Base-by-base conservation (phyloP, 805 yeast species). In the Ogataea naganishii region DNA sequence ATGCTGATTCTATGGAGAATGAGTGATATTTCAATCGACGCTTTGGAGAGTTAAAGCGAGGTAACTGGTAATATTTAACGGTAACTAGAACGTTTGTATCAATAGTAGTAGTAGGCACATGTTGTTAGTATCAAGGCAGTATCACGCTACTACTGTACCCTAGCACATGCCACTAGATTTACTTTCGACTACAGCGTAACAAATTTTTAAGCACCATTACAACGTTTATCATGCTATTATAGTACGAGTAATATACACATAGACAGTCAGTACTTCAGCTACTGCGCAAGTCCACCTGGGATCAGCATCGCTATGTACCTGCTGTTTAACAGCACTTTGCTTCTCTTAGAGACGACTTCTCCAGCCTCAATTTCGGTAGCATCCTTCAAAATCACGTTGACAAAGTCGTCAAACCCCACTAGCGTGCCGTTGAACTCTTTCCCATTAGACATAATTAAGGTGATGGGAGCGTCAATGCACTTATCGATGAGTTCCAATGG, bases 341-440 rank as follows among this genome's bases (percentile, higher is more conserved):
- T 66, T 16, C 72, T 64, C 14, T 62, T 64, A 20, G 60, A 64
- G 24, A 62, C 57, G 5, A 67, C 68, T 20, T 64, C 65, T 24
- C 53, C 59, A 30, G 65, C 71, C 4, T 48, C 47, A 26, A 54
- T 61, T 44, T 83, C 95, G 7, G 68, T 67, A 21, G 80, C 96
- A 44, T 88, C 78, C 43, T 81, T 82, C 30, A 92, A 65, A 8
- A 92, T 94, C 56, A 88, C 75, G 50, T 84, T 92, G 36, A 92
- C 96, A 46, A 80, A 89, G 56, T 92, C 97, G 52, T 92, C 98
- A 54, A 89, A 89, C 1, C 97, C 97, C 18, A 80, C 72, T 30
- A 92, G 63, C 4, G 76, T 83, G 1, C 98, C 98, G n/a, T 71
- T 68, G 51, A 85, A 92, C 51, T 88, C 96, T 51, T 74, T 74